phyloP scores from a whole-genome alignment of 139 green algal genomes.

The Tetradesmus lagerheimii region DNA sequence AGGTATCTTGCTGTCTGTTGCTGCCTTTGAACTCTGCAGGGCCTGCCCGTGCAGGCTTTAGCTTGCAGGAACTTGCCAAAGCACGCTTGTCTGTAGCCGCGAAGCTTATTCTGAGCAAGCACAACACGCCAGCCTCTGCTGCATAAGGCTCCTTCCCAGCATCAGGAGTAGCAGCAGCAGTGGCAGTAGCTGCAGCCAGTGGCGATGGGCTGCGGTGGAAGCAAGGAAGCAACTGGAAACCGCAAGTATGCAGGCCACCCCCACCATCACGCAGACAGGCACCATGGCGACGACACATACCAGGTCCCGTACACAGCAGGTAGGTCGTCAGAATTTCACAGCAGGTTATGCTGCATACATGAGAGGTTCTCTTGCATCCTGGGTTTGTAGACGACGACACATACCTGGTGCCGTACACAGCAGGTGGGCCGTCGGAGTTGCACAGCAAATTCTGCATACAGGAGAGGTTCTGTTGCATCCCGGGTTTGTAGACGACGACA shows the following conservation, averaged over 20 bases:
- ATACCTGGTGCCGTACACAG: not conserved
- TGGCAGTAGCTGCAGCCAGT: not conserved
- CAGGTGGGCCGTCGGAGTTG: no score
- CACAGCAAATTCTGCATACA: no score
- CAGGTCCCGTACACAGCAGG: not conserved
- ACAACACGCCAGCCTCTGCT: not conserved
- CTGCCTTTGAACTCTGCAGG: not conserved
- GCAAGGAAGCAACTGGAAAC: not conserved
- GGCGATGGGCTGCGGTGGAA: slow-evolving; percentile 40
- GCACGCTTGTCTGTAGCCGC: not conserved
- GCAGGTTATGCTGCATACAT: no score
- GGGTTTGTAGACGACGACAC: no score
- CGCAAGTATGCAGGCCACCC: slow-evolving; percentile 26
- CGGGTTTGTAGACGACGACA: no score
- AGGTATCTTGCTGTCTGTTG: no score
- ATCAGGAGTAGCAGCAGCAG: not conserved
- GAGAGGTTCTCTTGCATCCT: no score
- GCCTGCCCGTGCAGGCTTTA: not conserved
- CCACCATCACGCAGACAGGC: not conserved
- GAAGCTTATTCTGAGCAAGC: not conserved
- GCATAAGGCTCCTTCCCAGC: not conserved
- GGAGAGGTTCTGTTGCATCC: no score
- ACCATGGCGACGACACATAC: not conserved
- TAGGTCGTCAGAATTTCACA: not conserved
- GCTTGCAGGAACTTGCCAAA: not conserved